Evolutionary conservation across 2,329 filamentous ascomycete species (phyloP), one percentile per base, ranked within the genome.

Genomic region (Colletotrichum camelliae): DNA sequence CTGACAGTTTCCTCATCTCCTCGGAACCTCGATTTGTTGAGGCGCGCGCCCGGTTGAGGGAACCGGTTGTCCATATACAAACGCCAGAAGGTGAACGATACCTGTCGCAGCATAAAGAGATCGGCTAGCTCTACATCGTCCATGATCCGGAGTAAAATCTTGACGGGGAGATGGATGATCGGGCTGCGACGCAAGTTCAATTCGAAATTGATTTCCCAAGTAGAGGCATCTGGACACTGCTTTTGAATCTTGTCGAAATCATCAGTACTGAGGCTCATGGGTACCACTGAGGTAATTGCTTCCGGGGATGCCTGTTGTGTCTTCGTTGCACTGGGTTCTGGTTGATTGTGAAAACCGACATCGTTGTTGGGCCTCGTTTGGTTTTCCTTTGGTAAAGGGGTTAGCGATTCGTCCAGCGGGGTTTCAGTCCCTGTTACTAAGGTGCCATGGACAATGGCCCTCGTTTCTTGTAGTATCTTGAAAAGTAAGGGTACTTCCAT

Each of bases 261-360:
- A 48, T n/a, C 39, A 12, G 9, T 12, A 48, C 12, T 0, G 18
- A 48, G 9, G 0, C 12, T n/a, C 6, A 0, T n/a, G 39, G 5
- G 39, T n/a, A 18, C 18, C 39, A 0, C 5, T 48, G 18, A 48
- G 39, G 9, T n/a, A 1, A 7, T 2, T 12, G 6, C 0, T 18
- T n/a, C 18, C 0, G 39, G 39, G 0, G 18, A n/a, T n/a, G 5
- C 18, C 9, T 7, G 39, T n/a, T 48, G 39, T 48, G 9, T 0
- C 5, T 48, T 48, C n/a, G 18, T 12, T 1, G 9, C 39, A 43
- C 5, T 48, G 18, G 9, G 3, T n/a, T 48, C 39, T 48, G 9
- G 5, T 12, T 4, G 9, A n/a, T 5, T 48, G 9, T 9, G 9
- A 2, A 7, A n/a, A 12, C 4, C 18, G 39, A 48, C 39, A 0